Conservation (phyloP, 495 filamentous ascomycete species). For the Choiromyces venosus region DNA sequence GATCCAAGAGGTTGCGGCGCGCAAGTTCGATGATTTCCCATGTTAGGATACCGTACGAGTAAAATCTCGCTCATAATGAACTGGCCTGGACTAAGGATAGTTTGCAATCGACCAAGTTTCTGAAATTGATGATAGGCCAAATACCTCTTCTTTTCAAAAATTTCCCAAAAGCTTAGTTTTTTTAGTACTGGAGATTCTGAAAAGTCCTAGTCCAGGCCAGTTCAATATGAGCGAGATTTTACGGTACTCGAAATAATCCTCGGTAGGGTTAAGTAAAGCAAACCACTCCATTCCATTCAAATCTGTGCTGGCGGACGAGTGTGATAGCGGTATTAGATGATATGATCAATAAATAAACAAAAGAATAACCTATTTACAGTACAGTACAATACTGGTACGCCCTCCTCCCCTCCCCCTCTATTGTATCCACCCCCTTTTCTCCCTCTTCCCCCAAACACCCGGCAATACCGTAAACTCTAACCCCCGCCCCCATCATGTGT, state of each 20-base stretch:
- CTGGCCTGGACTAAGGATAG: too few relatives aligned
- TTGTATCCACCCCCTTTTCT: neutral
- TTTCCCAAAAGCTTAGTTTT: too few relatives aligned
- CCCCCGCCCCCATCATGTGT: neutral
- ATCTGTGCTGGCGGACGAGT: neutral
- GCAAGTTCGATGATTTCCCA: neutral
- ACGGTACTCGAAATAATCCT: neutral
- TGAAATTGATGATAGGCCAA: too few relatives aligned
- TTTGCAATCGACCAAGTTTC: too few relatives aligned
- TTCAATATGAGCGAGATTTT: too few relatives aligned
- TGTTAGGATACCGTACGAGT: too few relatives aligned
- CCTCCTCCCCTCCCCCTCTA: neutral
- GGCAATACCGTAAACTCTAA: too few relatives aligned
- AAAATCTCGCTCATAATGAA: too few relatives aligned
- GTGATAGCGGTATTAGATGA: neutral
- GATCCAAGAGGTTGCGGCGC: neutral
- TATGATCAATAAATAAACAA: neutral
- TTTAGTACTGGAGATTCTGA: too few relatives aligned
- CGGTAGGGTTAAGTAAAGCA: neutral
- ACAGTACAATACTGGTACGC: neutral
- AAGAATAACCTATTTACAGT: neutral
- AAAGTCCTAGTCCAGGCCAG: too few relatives aligned
- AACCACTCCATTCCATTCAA: neutral
- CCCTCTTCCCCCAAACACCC: neutral
- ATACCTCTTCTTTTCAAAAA: too few relatives aligned